Percentiles rank a stretch among this genome's conserved stretches.
These are phyloP conservation scores for Dendrobium chrysotoxum DNA, from an alignment of 106 monocot genomes.

Conservation along the genomic window DNA sequence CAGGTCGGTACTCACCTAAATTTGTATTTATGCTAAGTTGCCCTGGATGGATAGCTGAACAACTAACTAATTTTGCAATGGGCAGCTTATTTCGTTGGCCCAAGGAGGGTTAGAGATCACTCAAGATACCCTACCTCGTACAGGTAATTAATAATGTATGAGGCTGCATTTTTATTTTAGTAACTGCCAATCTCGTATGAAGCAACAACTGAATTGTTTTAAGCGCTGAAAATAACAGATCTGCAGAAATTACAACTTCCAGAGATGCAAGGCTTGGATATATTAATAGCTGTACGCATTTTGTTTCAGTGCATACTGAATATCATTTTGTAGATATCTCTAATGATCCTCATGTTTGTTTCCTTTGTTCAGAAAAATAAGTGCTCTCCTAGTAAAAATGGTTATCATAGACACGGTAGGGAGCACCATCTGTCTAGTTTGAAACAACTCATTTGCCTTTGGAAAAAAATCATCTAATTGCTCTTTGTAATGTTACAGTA, in stretches of 20 bases:
- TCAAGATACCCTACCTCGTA: slow-evolving; percentile 41
- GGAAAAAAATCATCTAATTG: background rate
- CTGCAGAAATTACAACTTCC: slow-evolving; percentile 55
- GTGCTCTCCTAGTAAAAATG: slow-evolving; percentile 38
- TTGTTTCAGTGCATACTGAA: background rate
- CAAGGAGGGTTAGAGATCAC: slow-evolving; percentile 79
- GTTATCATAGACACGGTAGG: slow-evolving; percentile 50
- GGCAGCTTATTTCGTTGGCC: slow-evolving; percentile 73
- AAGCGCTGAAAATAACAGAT: slow-evolving; percentile 22
- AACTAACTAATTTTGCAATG: slow-evolving; percentile 4
- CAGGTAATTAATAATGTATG: slow-evolving; percentile 34
- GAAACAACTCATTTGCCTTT: background rate
- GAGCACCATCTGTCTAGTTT: background rate
- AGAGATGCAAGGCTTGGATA: slow-evolving; percentile 83
- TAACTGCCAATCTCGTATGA: background rate
- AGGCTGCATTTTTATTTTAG: slow-evolving; percentile 1
- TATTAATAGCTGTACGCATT: slow-evolving; percentile 49
- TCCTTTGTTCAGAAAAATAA: slow-evolving; percentile 47
- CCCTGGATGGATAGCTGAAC: background rate
- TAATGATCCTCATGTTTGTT: background rate
- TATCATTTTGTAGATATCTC: background rate
- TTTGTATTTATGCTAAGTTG: background rate
- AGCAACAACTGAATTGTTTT: background rate
- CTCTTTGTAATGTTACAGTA: slow-evolving; percentile 25
- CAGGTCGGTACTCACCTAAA: slow-evolving; percentile 28